phyloP scores from a whole-genome alignment of 192 early-diverging fungal genomes.

The Oehlia diaphana region DNA sequence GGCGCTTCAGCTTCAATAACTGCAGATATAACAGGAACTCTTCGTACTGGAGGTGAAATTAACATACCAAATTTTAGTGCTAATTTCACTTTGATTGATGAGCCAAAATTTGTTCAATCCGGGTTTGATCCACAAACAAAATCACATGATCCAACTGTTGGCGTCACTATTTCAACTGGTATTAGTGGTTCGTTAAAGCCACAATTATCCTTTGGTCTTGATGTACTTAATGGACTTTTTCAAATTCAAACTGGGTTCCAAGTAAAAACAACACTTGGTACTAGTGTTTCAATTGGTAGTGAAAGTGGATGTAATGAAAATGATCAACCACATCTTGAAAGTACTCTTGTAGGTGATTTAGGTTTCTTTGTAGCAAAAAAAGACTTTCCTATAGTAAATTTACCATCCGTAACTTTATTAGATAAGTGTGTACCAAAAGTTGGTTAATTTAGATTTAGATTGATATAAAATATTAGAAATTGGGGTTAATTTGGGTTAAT shows the following conservation, averaged over 20 bases:
- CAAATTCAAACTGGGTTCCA: neutral
- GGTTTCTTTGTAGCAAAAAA: conserved; percentile 11
- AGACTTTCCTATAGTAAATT: neutral
- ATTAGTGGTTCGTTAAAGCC: conserved; percentile 9
- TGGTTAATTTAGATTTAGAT: no score
- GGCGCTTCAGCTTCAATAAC: neutral
- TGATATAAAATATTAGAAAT: no score
- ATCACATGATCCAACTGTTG: neutral
- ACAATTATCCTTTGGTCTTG: conserved; percentile 4
- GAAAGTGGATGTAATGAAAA: neutral
- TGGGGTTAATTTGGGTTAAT: no score
- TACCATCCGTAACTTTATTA: neutral
- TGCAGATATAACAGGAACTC: neutral
- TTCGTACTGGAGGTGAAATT: conserved; percentile 5
- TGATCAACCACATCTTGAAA: neutral
- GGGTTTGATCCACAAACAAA: conserved; percentile 4
- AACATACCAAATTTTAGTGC: neutral
- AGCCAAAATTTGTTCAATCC: neutral
- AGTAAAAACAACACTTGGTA: conserved; percentile 4
- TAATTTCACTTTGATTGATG: neutral
- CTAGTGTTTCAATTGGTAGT: neutral
- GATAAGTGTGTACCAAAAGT: neutral
- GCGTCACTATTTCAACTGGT: neutral
- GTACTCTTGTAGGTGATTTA: neutral
- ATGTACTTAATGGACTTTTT: neutral